Base-by-base conservation (phyloP, 352 stramenopile species). In the Pythium aristosporum region DNA sequence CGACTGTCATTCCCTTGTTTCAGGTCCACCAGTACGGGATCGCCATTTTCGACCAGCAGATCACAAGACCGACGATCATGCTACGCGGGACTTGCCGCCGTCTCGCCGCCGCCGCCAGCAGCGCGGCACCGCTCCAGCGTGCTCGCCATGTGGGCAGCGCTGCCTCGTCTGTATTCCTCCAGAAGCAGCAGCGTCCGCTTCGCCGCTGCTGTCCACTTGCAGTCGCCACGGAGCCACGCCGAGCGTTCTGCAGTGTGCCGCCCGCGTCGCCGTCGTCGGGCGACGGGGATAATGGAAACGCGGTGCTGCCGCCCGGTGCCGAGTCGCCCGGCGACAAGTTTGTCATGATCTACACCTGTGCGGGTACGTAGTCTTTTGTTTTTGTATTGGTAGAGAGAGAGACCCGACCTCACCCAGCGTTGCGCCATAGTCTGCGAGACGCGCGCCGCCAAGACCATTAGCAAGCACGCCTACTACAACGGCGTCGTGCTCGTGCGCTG, bases 281-380 rank as follows among this genome's bases (percentile, higher is more conserved):
- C 12, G 62, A 62, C 41, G 63, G 42, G 2, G 47, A 58, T 30
- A 55, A 52, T 20, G 41, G n/a, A 9, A 13, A 34, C 13, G 41
- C 49, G 5, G 37, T 57, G 63, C 51, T 70, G 48, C 65, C 65
- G 7, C 84, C 84, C 4, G 86, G 84, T 11, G 74, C 87, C 25
- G 74, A 96, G 62, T 93, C 93, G 4, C 78, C 89, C 3, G 86
- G 83, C 21, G 92, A 97, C 15, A 98, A 98, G 67, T 94, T 99
- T 55, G 96, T 98, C 13, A 99, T 99, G 71, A 68, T 99, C 9
- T 99, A 98, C 73, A 99, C 98, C 16, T 99, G 98, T 69, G 96
- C 69, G 5, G 79, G 79, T 88, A 58, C 21, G 63, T 51, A 46
- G 10, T 20, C 15, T 21, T 25, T 5, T 21, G 37, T 21, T 4